Base-by-base conservation (phyloP, 441 rosid species). In the Brassica hybrid region DNA sequence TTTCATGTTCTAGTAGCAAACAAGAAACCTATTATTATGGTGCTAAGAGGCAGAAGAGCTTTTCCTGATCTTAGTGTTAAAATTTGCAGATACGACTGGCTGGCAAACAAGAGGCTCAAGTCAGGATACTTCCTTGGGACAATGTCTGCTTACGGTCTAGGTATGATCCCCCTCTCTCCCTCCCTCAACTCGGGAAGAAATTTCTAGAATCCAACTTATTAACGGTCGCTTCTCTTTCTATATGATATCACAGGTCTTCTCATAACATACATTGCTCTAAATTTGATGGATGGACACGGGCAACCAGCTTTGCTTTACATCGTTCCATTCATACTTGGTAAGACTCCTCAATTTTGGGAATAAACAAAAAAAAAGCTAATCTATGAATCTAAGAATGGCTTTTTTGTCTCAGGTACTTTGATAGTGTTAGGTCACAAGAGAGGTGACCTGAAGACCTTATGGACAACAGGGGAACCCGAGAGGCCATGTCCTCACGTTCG, bases 111-210 rank as follows among this genome's bases (percentile, higher is more conserved):
- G 88, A 89, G 83, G 75, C 92, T 93, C 19, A 84, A 86, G 81
- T 87, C 92, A 54, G 98, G 99, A 76, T 93, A 95, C 89, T 93
- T 95, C 86, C 71, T 91, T 69, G 85, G 97, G 90, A 89, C 97
- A 74, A 89, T 95, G 97, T 75, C 89, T 72, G 98, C 98, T 65
- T 95, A 95, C 76, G 96, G 99, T 75, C 85, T 92, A 76, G 98
- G 99, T 93, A 85, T 65, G 76, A 19, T 59, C 57, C 73, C 30
- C 19, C 21, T 65, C 62, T 1, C 32, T 27, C 32, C 32, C 32
- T 27, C 32, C 32, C 43, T 65, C 43, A 23, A 18, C 17, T 61
- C 32, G 16, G 32, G 41, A 65, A 70, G 7, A 19, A 25, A 19
- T 6, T 27, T 23, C 32, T 5, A 69, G 67, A 19, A 68, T 27